Conservation (phyloP, 1,284 basidiomycete genomes). For the Apiotrichum siamense region DNA sequence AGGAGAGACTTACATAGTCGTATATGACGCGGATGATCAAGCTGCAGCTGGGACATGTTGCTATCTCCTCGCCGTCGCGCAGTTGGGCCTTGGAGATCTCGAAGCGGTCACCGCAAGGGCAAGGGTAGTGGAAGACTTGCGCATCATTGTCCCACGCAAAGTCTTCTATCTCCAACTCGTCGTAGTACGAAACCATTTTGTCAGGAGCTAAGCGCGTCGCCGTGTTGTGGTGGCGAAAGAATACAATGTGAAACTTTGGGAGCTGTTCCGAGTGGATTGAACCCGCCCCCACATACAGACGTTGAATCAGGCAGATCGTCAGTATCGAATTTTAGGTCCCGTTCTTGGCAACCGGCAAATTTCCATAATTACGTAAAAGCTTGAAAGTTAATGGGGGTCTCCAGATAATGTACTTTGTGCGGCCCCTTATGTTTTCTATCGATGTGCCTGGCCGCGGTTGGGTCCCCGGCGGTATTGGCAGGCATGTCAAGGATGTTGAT, state of each 20-base stretch:
- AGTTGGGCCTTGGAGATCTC: conserved; percentile 89
- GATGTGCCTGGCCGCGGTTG: too few species aligned
- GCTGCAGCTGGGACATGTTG: conserved; percentile 95
- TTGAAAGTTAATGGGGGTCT: too few species aligned
- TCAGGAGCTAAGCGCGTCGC: neutral
- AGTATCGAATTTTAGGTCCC: too few species aligned
- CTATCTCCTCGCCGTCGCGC: conserved; percentile 84
- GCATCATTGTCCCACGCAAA: conserved; percentile 85
- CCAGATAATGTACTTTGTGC: too few species aligned
- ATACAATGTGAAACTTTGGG: neutral
- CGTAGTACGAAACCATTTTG: conserved; percentile 44
- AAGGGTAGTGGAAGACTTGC: conserved; percentile 87
- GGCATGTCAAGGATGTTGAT: too few species aligned
- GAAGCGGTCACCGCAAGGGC: conserved; percentile 96
- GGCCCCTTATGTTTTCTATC: too few species aligned
- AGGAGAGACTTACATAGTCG: conserved; percentile 70
- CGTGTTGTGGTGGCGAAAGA: neutral
- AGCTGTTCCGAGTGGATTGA: neutral
- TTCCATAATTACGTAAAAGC: too few species aligned
- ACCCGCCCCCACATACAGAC: neutral
- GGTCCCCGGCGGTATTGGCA: too few species aligned
- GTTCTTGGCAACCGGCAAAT: too few species aligned
- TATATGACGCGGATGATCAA: conserved; percentile 88
- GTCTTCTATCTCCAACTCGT: conserved; percentile 80
- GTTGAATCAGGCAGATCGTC: too few species aligned